These are phyloP conservation scores for Blastobotrys ciferrii DNA, from an alignment of 1,139 yeast species.

Conservation along the genomic window DNA sequence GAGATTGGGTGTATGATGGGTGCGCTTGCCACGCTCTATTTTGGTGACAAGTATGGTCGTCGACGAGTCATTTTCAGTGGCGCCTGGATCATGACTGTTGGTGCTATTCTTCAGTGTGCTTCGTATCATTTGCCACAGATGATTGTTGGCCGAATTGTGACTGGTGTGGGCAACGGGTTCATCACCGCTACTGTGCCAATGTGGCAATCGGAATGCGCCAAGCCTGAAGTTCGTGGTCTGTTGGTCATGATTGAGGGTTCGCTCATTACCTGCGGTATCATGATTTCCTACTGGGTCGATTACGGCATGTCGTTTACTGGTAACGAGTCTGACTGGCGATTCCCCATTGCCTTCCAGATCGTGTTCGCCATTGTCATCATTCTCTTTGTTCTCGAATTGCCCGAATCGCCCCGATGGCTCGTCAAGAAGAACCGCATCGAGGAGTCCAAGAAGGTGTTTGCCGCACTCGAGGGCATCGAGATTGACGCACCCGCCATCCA, in stretches of 20 bases:
- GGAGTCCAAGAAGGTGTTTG: constrained; percentile 26
- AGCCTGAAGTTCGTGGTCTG: constrained; percentile 68
- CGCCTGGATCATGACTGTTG: constrained; percentile 56
- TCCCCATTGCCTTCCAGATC: constrained; percentile 39
- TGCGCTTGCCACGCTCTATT: constrained; percentile 55
- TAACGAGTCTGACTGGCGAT: constrained; percentile 46
- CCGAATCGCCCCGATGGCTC: constrained; percentile 58
- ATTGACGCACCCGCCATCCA: constrained; percentile 29
- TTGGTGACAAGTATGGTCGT: constrained; percentile 68
- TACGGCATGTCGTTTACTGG: constrained; percentile 48
- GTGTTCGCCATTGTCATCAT: constrained; percentile 17
- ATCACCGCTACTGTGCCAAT: constrained; percentile 79
- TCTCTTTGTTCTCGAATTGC: constrained; percentile 13
- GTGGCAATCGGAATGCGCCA: constrained; percentile 78
- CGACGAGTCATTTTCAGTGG: constrained; percentile 61
- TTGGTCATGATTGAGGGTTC: constrained; percentile 71
- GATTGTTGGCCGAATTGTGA: constrained; percentile 67
- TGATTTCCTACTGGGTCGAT: constrained; percentile 71
- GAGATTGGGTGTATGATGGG: constrained; percentile 79
- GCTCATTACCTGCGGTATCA: constrained; percentile 67
- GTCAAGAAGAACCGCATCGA: constrained; percentile 41
- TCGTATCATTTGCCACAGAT: constrained; percentile 66
- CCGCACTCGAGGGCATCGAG: constrained; percentile 12
- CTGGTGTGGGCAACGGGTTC: constrained; percentile 77
- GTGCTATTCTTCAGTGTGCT: constrained; percentile 57